Evolutionary conservation across 2,329 filamentous ascomycete species (phyloP), one percentile per base, ranked within the genome.

Genomic region (Penicillium janthinellum): DNA sequence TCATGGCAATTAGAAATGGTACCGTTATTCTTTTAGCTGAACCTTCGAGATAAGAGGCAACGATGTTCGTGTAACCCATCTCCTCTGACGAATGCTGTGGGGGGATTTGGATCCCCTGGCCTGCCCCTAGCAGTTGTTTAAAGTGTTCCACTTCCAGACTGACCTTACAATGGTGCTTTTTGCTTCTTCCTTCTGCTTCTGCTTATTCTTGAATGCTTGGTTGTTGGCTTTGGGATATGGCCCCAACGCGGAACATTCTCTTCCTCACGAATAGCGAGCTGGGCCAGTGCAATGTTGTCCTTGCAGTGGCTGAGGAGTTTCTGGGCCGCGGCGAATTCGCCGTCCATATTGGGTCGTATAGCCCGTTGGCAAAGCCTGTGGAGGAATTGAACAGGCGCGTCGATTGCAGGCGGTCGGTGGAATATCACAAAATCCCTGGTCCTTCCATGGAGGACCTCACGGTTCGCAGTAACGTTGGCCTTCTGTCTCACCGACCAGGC

Each of bases 211-310:
- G 8, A 39, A 34, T 25, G n/a, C 38, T 37, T 20, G 25, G 12
- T 44, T 28, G 10, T 22, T 12, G 38, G 31, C 28, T 1, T 17
- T 34, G 47, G 20, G 62, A 8, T 6, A 70, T 71, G 66, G 20
- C 61, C 37, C 49, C 57, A 28, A 65, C 57, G 37, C 56, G 59
- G 14, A 64, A 55, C 4, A 70, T 81, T 8, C 68, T 83, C 1
- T 75, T 83, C 44, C 64, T 83, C 42, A 78, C 80, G 3, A 81
- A 78, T 63, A 72, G 74, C 53, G 81, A 83, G 57, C 74, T 76
- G 59, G 81, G 81, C 4, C 78, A 82, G 57, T 76, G 78, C 17
- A 83, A 81, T 64, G 76, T 82, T 25, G 73, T 80, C 38, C 61
- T 83, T 6, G 81, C 81, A 6, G 74, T 78, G 0, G 71, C 71